A percentile compares a stretch with the other conserved stretches of the same genome.
Evolutionary conservation across 177 flowering plant genomes (phyloP).

Genomic region (Vitis hybrid): DNA sequence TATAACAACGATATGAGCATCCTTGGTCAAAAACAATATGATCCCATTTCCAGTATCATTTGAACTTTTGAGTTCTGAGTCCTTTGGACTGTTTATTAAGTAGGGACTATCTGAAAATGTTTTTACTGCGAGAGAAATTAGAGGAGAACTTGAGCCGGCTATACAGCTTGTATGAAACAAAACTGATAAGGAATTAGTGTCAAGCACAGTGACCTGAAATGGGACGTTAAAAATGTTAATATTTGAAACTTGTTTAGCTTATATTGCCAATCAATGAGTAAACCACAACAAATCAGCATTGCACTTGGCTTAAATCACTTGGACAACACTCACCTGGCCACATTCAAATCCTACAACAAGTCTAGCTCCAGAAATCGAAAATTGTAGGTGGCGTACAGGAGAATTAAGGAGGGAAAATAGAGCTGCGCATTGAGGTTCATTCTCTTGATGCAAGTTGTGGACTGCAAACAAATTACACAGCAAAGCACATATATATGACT

Average conservation of each 20-base stretch:
- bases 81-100: slow-evolving; percentile 12
- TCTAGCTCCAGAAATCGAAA: slow-evolving; percentile 50
- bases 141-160: slow-evolving; percentile 27
- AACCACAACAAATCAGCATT: background rate
- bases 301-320: background rate
- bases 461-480: slow-evolving; percentile 39
- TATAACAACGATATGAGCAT: slow-evolving; percentile 24
- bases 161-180: slow-evolving; percentile 28
- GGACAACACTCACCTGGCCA: slow-evolving; percentile 58
- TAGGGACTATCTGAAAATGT: slow-evolving; percentile 14
- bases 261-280: slow-evolving; percentile 6
- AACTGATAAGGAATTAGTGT: slow-evolving; percentile 24
- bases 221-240: slow-evolving; percentile 8
- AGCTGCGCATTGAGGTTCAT: slow-evolving; percentile 51
- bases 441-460: slow-evolving; percentile 33
- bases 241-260: slow-evolving; percentile 1
- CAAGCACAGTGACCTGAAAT: slow-evolving; percentile 46
- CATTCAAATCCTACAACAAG: slow-evolving; percentile 77
- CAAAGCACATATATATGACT: background rate
- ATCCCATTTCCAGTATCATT: slow-evolving; percentile 9
- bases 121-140: slow-evolving; percentile 24
- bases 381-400: slow-evolving; percentile 52
- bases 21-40: slow-evolving; percentile 26
- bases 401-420: slow-evolving; percentile 58
- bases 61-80: slow-evolving; percentile 14